These are phyloP conservation scores for Conticribra weissflogii DNA, from an alignment of 108 stramenopile genomes.

Conservation along the genomic window DNA sequence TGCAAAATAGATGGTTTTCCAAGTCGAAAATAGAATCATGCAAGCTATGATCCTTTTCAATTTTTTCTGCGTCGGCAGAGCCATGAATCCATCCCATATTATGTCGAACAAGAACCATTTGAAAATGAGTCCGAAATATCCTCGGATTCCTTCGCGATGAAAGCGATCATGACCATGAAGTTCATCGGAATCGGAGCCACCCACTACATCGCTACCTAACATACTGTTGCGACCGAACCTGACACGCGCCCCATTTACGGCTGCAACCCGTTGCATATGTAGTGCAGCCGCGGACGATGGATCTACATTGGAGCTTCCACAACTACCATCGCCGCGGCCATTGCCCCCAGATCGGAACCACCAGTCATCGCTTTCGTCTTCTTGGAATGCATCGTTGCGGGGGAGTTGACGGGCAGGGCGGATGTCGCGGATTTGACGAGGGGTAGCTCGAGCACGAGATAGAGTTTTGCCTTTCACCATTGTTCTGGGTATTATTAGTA, in stretches of 20 bases:
- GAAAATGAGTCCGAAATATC: background rate
- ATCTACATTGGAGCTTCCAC: background rate
- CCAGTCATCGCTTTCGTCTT: constrained; percentile 34
- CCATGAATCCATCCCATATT: constrained; percentile 23
- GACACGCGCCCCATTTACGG: constrained; percentile 9
- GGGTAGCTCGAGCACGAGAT: constrained; percentile 25
- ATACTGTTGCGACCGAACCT: constrained; percentile 1
- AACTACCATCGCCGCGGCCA: no score
- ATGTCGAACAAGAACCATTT: background rate
- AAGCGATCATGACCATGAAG: constrained; percentile 1
- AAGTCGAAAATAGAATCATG: constrained; percentile 7
- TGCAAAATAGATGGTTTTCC: constrained; percentile 29
- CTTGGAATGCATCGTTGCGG: constrained; percentile 4
- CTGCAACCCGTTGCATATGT: background rate
- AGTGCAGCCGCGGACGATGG: constrained; percentile 1
- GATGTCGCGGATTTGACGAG: constrained; percentile 35
- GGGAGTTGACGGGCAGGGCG: constrained; percentile 29
- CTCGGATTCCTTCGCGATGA: constrained; percentile 5
- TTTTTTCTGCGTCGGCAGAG: constrained; percentile 11
- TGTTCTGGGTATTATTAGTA: no score
- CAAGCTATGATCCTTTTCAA: constrained; percentile 19
- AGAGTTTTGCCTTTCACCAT: constrained; percentile 18
- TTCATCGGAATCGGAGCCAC: background rate
- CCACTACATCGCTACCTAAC: background rate
- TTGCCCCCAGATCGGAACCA: constrained; percentile 17